Evolutionary conservation across 2,329 filamentous ascomycete species (phyloP), one percentile per base, ranked within the genome.

Genomic region (Colletotrichum chrysophilum): DNA sequence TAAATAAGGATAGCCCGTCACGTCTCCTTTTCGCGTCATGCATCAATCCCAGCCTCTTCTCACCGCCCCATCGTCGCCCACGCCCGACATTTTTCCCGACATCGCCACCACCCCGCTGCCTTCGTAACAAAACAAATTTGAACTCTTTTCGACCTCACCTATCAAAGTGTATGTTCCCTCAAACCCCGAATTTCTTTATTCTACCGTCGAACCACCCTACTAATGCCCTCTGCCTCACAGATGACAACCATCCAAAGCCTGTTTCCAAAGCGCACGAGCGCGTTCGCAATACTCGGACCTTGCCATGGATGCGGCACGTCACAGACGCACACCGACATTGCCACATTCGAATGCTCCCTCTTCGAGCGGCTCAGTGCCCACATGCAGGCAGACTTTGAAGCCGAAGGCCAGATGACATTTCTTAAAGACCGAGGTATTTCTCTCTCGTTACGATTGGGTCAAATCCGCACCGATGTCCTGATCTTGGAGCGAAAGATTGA

Each of bases 251-350:
- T 43, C 5, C 38, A 43, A 43, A 48, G n/a, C 43, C 18, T 48
- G 21, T 24, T 24, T 24, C 21, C 43, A 5, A 21, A 48, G 43
- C 43, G 43, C 18, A 48, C n/a, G 10, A 48, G 43, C n/a, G 43
- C 18, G 18, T 48, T 48, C 43, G n/a, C n/a, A 48, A 21, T 21
- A 48, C n/a, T 21, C n/a, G 43, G 43, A 48, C 43, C 43, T 0
- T 48, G 18, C 43, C 43, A 48, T 21, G 43, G 10, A 48, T 48
- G 43, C n/a, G 18, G 43, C 10, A 48, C 43, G 0, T 21, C n/a
- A 13, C 43, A 48, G 5, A 48, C 43, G n/a, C 43, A 48, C n/a
- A 48, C n/a, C n/a, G 0, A 0, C 43, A 48, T 48, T 0, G 0
- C 43, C 18, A 48, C 43, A 21, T 48, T 48, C 10, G n/a, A 21